Conservation (phyloP, 2,329 filamentous ascomycete species). For the Hortaea sp. region DNA sequence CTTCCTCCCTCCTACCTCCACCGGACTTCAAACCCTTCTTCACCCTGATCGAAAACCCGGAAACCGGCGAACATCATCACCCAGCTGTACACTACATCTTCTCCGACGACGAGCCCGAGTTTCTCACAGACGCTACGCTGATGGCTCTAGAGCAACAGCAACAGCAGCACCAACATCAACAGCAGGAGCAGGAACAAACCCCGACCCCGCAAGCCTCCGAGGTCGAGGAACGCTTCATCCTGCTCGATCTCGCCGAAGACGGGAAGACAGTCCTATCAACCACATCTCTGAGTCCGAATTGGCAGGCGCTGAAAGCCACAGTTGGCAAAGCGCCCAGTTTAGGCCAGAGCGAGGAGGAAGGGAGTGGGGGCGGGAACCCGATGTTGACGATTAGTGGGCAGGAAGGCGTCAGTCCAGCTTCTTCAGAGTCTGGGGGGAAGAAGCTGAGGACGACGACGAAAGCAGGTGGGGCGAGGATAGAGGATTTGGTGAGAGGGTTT, state of each 20-base stretch:
- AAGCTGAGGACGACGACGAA: background rate
- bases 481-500: background rate
- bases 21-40: slow-evolving; percentile 69
- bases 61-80: slow-evolving; percentile 66
- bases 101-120: slow-evolving; percentile 75
- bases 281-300: slow-evolving; percentile 63
- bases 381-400: slow-evolving; percentile 55
- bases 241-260: slow-evolving; percentile 43
- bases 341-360: slow-evolving; percentile 40
- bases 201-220: background rate
- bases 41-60: slow-evolving; percentile 67
- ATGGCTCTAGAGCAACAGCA: slow-evolving; percentile 43
- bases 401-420: background rate
- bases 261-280: slow-evolving; percentile 52
- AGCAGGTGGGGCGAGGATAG: background rate
- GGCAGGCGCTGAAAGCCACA: slow-evolving; percentile 52
- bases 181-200: slow-evolving; percentile 15
- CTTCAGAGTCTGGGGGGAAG: background rate
- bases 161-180: slow-evolving; percentile 25
- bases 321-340: slow-evolving; percentile 54
- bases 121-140: slow-evolving; percentile 57
- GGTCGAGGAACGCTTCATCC: slow-evolving; percentile 43
- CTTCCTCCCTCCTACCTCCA: slow-evolving; percentile 18
- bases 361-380: slow-evolving; percentile 32
- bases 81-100: slow-evolving; percentile 89